Evolutionary conservation across 768 basidiomycete species (phyloP).

Genomic region (Pleurotus pulmonarius): DNA sequence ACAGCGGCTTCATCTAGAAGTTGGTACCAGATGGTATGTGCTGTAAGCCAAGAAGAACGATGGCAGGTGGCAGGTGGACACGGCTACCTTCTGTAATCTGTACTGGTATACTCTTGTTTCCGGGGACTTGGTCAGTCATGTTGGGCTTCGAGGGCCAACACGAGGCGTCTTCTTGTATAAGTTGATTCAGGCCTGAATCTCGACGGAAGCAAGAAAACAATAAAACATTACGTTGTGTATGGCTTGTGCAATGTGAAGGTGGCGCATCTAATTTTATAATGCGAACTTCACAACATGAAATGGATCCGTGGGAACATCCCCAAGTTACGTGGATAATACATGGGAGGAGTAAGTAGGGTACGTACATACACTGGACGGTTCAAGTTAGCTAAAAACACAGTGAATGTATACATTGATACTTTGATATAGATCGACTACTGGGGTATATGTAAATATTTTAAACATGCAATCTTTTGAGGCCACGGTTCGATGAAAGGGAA

Average conservation of each 20-base stretch:
- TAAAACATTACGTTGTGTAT: background rate
- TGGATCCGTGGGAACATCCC: background rate
- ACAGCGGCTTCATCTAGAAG: constrained; percentile 14
- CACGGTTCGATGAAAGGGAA: constrained; percentile 6
- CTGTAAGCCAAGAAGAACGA: background rate
- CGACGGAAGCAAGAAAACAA: background rate
- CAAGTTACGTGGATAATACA: background rate
- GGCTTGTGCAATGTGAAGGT: background rate
- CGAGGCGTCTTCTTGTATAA: background rate
- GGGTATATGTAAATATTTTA: constrained; percentile 5
- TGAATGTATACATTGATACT: constrained; percentile 5
- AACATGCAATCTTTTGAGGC: background rate
- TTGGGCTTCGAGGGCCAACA: background rate
- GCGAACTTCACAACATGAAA: background rate
- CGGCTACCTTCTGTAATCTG: constrained; percentile 6
- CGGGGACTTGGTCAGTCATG: constrained; percentile 4
- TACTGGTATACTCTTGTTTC: constrained; percentile 5
- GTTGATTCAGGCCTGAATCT: background rate
- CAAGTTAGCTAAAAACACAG: constrained; percentile 6
- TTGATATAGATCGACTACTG: constrained; percentile 2
- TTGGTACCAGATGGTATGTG: background rate
- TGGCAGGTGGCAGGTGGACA: background rate
- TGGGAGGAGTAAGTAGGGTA: background rate
- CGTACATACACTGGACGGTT: background rate
- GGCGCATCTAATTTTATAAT: background rate